A percentile compares a stretch with the other conserved stretches of the same genome.
phyloP scores from a whole-genome alignment of 768 basidiomycete species.

The Rhizopogon rudus region DNA sequence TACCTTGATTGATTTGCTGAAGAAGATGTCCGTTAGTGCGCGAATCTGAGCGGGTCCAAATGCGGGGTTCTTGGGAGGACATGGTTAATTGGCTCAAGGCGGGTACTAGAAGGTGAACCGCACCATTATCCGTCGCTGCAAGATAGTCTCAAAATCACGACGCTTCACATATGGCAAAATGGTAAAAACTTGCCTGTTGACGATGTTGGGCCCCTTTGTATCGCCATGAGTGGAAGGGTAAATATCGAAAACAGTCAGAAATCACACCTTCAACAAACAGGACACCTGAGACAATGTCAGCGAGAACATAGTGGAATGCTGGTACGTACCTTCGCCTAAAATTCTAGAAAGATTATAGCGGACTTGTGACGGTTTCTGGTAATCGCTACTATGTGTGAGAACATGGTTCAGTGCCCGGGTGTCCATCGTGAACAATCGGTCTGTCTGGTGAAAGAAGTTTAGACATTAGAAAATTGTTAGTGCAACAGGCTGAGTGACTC shows the following conservation, averaged over 20 bases:
- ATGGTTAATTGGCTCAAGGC: not conserved
- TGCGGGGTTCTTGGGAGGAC: constrained; percentile 48
- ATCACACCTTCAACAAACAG: constrained; percentile 35
- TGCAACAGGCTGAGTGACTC: not conserved
- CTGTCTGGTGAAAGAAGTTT: constrained; percentile 13
- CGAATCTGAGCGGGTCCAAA: constrained; percentile 59
- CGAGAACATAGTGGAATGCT: not conserved
- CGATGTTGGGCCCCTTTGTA: constrained; percentile 30
- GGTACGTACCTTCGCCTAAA: constrained; percentile 32
- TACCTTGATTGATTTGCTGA: constrained; percentile 51
- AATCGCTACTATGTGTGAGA: constrained; percentile 48
- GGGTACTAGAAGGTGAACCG: not conserved
- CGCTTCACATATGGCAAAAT: not conserved
- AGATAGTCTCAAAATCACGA: not conserved
- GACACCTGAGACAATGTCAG: constrained; percentile 32
- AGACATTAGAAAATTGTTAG: not conserved
- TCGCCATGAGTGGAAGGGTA: not conserved
- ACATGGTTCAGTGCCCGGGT: constrained; percentile 61
- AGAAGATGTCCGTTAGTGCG: constrained; percentile 50
- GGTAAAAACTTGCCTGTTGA: constrained; percentile 27
- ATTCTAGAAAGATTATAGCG: constrained; percentile 35
- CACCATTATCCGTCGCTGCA: constrained; percentile 27
- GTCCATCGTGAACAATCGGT: constrained; percentile 54
- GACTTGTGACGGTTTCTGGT: constrained; percentile 46
- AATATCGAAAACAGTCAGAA: not conserved